A percentile compares a stretch with the other conserved stretches of the same genome.
phyloP scores from a whole-genome alignment of 148 eudicot species.

The Persicaria maculosa region DNA sequence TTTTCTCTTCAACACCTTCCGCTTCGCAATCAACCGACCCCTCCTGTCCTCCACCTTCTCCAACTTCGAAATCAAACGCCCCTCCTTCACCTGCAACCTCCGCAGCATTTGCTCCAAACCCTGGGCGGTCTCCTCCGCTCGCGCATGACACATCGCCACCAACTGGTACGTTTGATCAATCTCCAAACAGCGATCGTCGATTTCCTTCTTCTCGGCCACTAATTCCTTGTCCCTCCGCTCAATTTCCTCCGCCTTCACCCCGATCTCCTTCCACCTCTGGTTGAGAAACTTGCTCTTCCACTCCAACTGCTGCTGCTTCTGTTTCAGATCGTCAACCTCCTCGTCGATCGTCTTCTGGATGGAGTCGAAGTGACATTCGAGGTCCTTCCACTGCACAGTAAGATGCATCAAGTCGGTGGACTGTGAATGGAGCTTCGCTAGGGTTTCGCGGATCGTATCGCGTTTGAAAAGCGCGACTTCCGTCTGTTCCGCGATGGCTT shows the following conservation, averaged over 20 bases:
- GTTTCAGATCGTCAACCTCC: background rate
- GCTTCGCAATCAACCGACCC: slow-evolving; percentile 15
- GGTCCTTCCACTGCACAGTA: slow-evolving; percentile 29
- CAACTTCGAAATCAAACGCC: background rate
- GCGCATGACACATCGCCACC: slow-evolving; percentile 8
- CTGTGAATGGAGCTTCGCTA: slow-evolving; percentile 17
- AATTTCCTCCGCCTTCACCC: slow-evolving; percentile 16
- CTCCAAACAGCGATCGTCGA: slow-evolving; percentile 22
- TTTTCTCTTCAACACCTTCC: slow-evolving; percentile 15
- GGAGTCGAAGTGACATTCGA: slow-evolving; percentile 22
- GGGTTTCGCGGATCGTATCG: slow-evolving; percentile 19
- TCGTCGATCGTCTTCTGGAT: slow-evolving; percentile 12
- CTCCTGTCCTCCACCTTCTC: slow-evolving; percentile 10
- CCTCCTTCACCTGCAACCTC: background rate
- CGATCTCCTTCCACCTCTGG: background rate
- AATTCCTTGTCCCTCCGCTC: slow-evolving; percentile 22
- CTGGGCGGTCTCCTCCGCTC: slow-evolving; percentile 17
- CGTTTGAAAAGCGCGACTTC: slow-evolving; percentile 10
- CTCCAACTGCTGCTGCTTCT: slow-evolving; percentile 17
- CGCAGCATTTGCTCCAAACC: slow-evolving; percentile 12
- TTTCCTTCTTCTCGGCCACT: slow-evolving; percentile 16
- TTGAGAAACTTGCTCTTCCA: slow-evolving; percentile 25
- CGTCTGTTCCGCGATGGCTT: background rate
- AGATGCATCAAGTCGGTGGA: slow-evolving; percentile 17
- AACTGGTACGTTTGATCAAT: slow-evolving; percentile 21